A percentile compares a stretch with the other conserved stretches of the same genome.
phyloP scores from a whole-genome alignment of 345 rosid genomes.

The Erodium maritimum region DNA sequence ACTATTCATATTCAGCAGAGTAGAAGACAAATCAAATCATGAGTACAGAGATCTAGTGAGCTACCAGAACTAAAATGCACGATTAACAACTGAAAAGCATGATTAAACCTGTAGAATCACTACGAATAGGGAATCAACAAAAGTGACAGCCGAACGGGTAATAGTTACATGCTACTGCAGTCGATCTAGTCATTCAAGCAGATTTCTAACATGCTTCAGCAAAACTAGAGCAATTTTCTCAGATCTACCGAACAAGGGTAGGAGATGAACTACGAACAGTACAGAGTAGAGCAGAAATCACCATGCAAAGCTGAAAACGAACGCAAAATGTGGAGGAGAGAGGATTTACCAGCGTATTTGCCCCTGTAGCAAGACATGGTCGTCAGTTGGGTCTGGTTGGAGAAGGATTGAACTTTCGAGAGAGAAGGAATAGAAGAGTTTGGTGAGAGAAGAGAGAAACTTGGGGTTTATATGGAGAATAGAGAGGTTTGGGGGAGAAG shows the following conservation, averaged over 20 bases:
- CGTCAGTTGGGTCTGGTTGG: not conserved
- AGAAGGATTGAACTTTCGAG: not conserved
- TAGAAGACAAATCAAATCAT: too few relatives aligned
- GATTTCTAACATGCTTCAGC: too few relatives aligned
- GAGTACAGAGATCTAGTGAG: not conserved
- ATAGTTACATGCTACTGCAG: not conserved
- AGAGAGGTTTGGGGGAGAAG: too few relatives aligned
- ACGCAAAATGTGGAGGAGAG: not conserved
- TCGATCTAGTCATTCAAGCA: not conserved
- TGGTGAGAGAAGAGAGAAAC: not conserved
- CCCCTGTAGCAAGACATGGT: constrained; percentile 64
- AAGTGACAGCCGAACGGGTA: not conserved
- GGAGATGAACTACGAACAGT: not conserved
- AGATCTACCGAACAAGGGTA: constrained; percentile 4
- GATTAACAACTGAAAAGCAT: too few relatives aligned
- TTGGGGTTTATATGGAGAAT: not conserved
- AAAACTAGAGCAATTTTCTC: not conserved
- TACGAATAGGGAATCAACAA: not conserved
- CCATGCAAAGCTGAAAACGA: too few relatives aligned
- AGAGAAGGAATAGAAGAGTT: not conserved
- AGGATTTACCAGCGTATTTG: constrained; percentile 56
- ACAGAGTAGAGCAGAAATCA: too few relatives aligned
- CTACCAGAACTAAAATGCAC: too few relatives aligned
- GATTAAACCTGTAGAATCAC: not conserved
- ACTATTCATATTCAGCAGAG: too few relatives aligned